These are phyloP conservation scores for Xylariaceae sp. DNA, from an alignment of 2,329 filamentous ascomycete species.

Conservation along the genomic window DNA sequence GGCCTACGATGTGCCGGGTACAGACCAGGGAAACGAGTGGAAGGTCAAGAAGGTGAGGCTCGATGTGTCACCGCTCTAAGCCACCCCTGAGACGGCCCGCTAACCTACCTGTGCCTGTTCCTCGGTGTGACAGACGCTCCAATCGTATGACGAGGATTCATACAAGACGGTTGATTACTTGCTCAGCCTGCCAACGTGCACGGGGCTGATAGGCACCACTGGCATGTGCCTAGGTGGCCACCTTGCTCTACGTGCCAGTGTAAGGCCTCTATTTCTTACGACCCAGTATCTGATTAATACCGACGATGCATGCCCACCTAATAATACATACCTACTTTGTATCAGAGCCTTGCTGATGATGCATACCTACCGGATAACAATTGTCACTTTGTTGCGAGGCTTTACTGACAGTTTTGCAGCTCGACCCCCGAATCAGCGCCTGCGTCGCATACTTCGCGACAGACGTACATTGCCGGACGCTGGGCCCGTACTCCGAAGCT, in stretches of 20 bases:
- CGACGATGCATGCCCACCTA: no score
- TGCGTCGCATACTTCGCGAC: conserved; percentile 91
- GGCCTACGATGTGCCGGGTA: conserved; percentile 86
- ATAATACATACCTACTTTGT: no score
- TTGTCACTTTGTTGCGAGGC: not conserved
- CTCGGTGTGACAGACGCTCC: conserved; percentile 65
- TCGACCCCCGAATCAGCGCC: conserved; percentile 79
- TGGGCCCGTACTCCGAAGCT: conserved; percentile 67
- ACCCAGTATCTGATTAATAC: not conserved
- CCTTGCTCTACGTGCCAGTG: conserved; percentile 68
- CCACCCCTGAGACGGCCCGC: conserved; percentile 7
- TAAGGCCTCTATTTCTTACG: conserved; percentile 43
- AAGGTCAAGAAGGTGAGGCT: conserved; percentile 76
- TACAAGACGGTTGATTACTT: conserved; percentile 72
- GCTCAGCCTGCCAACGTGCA: conserved; percentile 77
- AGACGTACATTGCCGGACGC: conserved; percentile 80
- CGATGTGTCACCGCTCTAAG: conserved; percentile 8
- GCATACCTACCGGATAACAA: not conserved
- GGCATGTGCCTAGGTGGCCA: conserved; percentile 96
- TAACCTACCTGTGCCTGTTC: not conserved
- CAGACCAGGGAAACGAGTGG: conserved; percentile 84
- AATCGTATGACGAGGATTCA: conserved; percentile 85
- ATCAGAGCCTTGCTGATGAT: no score
- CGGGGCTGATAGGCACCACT: conserved; percentile 77
- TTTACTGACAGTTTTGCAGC: conserved; percentile 41